Evolutionary conservation across 1,284 basidiomycete genomes (phyloP), one percentile per base, ranked within the genome.

Genomic region (Vanrija humicola): DNA sequence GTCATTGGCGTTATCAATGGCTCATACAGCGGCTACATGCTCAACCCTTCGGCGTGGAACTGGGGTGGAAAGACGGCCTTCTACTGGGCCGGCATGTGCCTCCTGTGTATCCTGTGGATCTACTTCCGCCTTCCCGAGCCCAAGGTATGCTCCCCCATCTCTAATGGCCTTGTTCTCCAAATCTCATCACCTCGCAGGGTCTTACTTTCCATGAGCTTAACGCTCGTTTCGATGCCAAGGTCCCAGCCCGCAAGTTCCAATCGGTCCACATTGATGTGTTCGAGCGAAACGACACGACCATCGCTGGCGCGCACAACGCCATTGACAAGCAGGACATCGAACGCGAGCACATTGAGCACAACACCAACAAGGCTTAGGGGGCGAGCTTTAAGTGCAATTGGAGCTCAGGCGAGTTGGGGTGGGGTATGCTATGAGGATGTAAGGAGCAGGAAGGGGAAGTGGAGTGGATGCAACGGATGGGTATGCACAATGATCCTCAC

Each of bases 41-140:
- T 40, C 59, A 66, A 2, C 70, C 69, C 29, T 71, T 69, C 3
- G 63, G 75, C 25, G 60, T 77, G n/a, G 64, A 49, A 49, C 48
- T 49, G 48, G 48, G 77, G 62, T 18, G 64, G 50, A 34, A 65
- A 65, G 43, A 61, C 62, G 7, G 65, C 56, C 29, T 50, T 61
- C 38, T 67, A 62, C 61, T 66, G 64, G 64, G 61, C 44, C 1
- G 61, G 59, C 6, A 47, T 56, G 21, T 60, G 55, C 45, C 6
- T 48, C 42, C 34, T 63, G 5, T 62, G 57, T 26, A 43, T 61
- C 45, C n/a, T 60, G 43, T 67, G 63, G 63, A 62, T 62, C 42
- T 69, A 43, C 51, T 72, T 72, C 62, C 58, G 70, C 38, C 50
- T 76, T 0, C 78, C 78, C 40, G 78, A 79, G 56, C 62, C 77